A percentile compares a stretch with the other conserved stretches of the same genome.
These are phyloP conservation scores for Aspergillus proliferans DNA, from an alignment of 2,329 filamentous ascomycete genomes.

Conservation along the genomic window DNA sequence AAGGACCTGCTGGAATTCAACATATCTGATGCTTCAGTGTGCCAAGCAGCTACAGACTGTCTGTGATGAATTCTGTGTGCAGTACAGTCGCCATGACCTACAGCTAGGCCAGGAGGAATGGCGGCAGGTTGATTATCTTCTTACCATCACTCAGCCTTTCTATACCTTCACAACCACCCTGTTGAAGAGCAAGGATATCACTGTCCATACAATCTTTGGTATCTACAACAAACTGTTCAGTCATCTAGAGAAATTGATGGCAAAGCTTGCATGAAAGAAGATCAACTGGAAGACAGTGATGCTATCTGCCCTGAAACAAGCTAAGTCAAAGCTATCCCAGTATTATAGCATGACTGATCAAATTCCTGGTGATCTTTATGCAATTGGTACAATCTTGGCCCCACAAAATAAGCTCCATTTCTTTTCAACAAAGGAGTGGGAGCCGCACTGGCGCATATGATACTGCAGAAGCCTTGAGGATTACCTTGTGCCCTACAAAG, in stretches of 20 bases:
- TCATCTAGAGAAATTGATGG: slow-evolving; percentile 6
- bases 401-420: slow-evolving; percentile 11
- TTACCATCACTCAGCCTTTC: slow-evolving; percentile 14
- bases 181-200: slow-evolving; percentile 12
- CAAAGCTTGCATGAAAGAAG: slow-evolving; percentile 7
- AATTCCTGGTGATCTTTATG: slow-evolving; percentile 10
- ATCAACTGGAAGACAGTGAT: slow-evolving; percentile 10
- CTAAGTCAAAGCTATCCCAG: slow-evolving; percentile 5
- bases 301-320: slow-evolving; percentile 2
- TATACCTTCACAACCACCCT: slow-evolving; percentile 9
- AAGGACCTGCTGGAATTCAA: slow-evolving; percentile 14
- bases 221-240: slow-evolving; percentile 16
- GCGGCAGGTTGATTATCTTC: slow-evolving; percentile 9
- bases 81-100: slow-evolving; percentile 2
- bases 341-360: slow-evolving; percentile 10
- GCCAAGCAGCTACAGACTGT: slow-evolving; percentile 5
- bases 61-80: slow-evolving; percentile 1
- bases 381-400: slow-evolving; percentile 10
- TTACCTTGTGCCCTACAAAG: slow-evolving; percentile 2
- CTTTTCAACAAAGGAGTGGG: slow-evolving; percentile 10
- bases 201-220: slow-evolving; percentile 8
- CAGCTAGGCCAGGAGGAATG: slow-evolving; percentile 6
- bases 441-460: not conserved
- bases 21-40: slow-evolving; percentile 11
- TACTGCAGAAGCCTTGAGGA: slow-evolving; percentile 5